Evolutionary conservation across 768 basidiomycete genomes (phyloP).

Genomic region (Rhizopogon salebrosus): DNA sequence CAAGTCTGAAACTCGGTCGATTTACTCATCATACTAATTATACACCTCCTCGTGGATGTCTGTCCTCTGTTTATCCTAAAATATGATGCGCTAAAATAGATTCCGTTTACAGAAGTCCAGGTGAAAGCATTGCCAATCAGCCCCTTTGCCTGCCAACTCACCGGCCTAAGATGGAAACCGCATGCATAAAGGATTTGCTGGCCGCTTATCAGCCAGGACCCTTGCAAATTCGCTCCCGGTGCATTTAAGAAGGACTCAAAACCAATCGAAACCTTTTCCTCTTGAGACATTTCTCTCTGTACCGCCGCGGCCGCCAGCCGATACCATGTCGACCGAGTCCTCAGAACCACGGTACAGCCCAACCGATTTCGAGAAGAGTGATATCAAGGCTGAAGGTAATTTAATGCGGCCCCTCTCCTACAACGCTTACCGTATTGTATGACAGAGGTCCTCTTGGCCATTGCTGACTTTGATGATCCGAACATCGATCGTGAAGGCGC

Average conservation of each 20-base stretch:
- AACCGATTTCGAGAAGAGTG: slow-evolving; percentile 12
- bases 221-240: background rate
- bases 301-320: background rate
- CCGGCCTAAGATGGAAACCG: background rate
- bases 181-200: background rate
- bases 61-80: background rate
- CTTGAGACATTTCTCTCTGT: background rate
- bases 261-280: background rate
- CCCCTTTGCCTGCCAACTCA: no score
- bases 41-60: background rate
- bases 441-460: background rate
- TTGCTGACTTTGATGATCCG: slow-evolving; percentile 30
- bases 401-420: background rate
- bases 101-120: background rate
- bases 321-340: slow-evolving; percentile 11
- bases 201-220: slow-evolving; percentile 5
- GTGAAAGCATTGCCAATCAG: no score
- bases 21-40: background rate
- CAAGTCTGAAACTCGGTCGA: no score
- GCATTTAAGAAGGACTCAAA: background rate
- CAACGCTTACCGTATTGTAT: background rate
- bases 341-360: slow-evolving; percentile 1
- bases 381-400: slow-evolving; percentile 7
- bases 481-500: slow-evolving; percentile 25
- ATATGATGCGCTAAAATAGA: background rate